Percentiles rank a stretch among this genome's conserved stretches.
These are phyloP conservation scores for Plasmodium sp. DNA, from an alignment of 169 alveolate species.

Conservation along the genomic window DNA sequence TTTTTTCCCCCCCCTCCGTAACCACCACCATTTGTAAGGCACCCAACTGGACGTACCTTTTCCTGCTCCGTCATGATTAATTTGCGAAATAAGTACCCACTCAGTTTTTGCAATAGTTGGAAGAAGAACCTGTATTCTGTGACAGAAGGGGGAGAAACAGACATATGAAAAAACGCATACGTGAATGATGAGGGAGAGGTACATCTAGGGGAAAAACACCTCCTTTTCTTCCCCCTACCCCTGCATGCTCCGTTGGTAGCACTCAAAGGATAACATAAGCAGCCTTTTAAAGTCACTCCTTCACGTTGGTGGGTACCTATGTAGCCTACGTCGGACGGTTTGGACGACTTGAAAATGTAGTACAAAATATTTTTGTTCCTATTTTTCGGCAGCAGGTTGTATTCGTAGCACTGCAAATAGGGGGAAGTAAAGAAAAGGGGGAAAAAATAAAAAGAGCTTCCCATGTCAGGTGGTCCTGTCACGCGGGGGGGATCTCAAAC, in stretches of 20 bases:
- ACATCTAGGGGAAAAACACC: neutral
- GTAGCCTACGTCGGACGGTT: conserved; percentile 3
- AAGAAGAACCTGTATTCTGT: conserved; percentile 56
- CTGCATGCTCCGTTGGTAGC: neutral
- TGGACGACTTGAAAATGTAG: conserved; percentile 42
- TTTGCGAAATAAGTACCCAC: conserved; percentile 61
- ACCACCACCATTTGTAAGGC: neutral
- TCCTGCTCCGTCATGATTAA: conserved; percentile 68
- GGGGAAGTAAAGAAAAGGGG: neutral
- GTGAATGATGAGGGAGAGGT: neutral
- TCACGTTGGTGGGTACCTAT: conserved; percentile 27
- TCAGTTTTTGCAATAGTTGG: conserved; percentile 40
- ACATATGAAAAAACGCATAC: neutral
- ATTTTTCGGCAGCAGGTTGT: conserved; percentile 43
- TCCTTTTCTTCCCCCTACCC: neutral
- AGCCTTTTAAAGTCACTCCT: neutral
- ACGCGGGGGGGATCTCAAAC: neutral
- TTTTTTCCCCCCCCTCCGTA: neutral
- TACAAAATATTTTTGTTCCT: conserved; percentile 26
- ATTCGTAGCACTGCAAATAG: conserved; percentile 49
- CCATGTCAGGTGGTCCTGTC: neutral
- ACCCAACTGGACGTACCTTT: conserved; percentile 10
- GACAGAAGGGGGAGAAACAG: neutral
- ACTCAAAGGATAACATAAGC: neutral
- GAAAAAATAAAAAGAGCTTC: neutral